Percentiles rank a stretch among this genome's conserved stretches.
Evolutionary conservation across 2,329 filamentous ascomycete species (phyloP).

Genomic region (Thielaviopsis punctulata): DNA sequence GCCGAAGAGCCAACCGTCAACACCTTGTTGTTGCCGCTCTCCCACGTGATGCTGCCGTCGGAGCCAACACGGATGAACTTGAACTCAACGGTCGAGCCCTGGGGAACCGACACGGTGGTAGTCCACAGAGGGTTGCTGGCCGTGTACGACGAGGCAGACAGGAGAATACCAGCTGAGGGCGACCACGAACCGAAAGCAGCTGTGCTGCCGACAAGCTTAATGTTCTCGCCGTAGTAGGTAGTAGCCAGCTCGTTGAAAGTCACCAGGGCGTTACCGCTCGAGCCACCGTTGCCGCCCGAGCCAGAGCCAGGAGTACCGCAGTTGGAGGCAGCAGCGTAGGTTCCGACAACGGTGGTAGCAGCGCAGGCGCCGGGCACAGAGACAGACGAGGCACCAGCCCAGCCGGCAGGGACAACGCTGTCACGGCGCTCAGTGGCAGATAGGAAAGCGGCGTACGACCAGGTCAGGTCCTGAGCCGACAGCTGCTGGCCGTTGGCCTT

Average conservation of each 20-base stretch:
- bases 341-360: conserved; percentile 28
- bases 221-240: conserved; percentile 43
- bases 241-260: conserved; percentile 42
- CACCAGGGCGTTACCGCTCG: conserved; percentile 21
- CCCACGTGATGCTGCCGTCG: conserved; percentile 43
- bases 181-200: conserved; percentile 47
- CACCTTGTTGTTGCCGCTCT: conserved; percentile 38
- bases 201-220: conserved; percentile 47
- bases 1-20: conserved; percentile 20
- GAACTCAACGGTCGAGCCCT: conserved; percentile 43
- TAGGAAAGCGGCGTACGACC: conserved; percentile 56
- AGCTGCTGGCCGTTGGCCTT: conserved; percentile 34
- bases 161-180: conserved; percentile 31
- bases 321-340: conserved; percentile 26
- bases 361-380: conserved; percentile 32
- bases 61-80: conserved; percentile 47
- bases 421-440: conserved; percentile 42
- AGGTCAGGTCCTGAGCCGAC: conserved; percentile 51
- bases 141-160: conserved; percentile 44
- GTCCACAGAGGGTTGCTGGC: conserved; percentile 43
- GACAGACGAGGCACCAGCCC: conserved; percentile 30
- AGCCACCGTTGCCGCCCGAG: conserved; percentile 13
- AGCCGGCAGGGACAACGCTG: conserved; percentile 36
- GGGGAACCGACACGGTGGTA: conserved; percentile 33
- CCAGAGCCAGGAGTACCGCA: conserved; percentile 15